Percentiles rank a stretch among this genome's conserved stretches.
Evolutionary conservation across 257 asterid genomes (phyloP).

Genomic region (Capsicum pubescens): DNA sequence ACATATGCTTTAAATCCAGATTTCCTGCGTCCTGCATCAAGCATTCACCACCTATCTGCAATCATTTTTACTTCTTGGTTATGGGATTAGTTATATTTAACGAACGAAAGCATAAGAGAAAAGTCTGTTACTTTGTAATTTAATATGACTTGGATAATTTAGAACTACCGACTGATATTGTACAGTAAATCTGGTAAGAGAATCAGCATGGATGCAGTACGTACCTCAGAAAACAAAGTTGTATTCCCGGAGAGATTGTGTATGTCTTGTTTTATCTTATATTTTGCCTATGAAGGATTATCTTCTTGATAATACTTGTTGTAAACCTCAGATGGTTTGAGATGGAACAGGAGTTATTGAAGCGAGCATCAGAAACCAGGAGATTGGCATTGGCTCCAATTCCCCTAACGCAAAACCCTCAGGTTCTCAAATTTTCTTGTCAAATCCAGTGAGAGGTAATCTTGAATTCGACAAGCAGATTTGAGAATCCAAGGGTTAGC

Average conservation of each 20-base stretch:
- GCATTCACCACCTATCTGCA: neutral
- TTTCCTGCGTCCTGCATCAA: neutral
- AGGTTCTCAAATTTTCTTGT: too few species aligned
- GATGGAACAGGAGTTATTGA: too few species aligned
- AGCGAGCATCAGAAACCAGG: too few species aligned
- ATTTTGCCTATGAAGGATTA: too few species aligned
- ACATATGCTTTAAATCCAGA: neutral
- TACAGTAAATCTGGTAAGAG: neutral
- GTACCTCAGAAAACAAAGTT: neutral
- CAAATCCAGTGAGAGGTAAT: too few species aligned
- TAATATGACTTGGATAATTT: neutral
- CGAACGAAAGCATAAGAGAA: neutral
- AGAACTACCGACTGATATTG: neutral
- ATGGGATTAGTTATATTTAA: slow-evolving; percentile 7
- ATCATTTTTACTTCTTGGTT: neutral
- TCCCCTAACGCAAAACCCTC: too few species aligned
- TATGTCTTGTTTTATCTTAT: too few species aligned
- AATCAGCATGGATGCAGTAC: neutral
- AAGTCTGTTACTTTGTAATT: neutral
- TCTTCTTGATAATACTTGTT: too few species aligned
- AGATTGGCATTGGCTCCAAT: too few species aligned
- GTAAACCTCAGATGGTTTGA: too few species aligned
- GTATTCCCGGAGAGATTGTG: neutral
- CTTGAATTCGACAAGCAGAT: too few species aligned
- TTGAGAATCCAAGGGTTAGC: too few species aligned